Base-by-base conservation (phyloP, 495 filamentous ascomycete genomes). In the Neurospora sp. region DNA sequence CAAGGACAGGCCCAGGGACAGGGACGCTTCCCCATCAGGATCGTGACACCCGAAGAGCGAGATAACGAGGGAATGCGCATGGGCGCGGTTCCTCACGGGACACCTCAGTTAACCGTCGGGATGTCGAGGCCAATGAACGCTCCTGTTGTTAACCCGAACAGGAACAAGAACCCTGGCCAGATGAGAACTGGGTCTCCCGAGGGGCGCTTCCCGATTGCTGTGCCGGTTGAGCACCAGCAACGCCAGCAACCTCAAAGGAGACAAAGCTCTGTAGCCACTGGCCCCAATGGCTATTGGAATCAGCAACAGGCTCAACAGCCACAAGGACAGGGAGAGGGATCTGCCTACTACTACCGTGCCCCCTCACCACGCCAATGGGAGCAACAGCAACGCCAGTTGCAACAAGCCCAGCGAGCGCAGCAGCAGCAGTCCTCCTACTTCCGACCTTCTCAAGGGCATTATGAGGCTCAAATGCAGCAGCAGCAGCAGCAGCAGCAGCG, bases 131-230 rank as follows among this genome's bases (percentile, higher is more conserved):
- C 71, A 3, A 71, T 75, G 71, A 73, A 73, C 31, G 72, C 70
- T 12, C 73, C 74, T 3, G 46, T 31, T n/a, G 38, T 79, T 5
- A 78, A 77, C 39, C 75, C 79, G 4, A 59, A 42, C 27, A 73
- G 73, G n/a, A 76, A 71, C 46, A 74, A 77, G 44, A 77, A 80
- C 39, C 79, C 78, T 39, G 76, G 54, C 2, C 75, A 74, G n/a
- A 46, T 70, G 27, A 73, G 73, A 23, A 79, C 78, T 0, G 80
- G 79, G 3, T 82, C 79, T 3, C 81, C 81, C 1, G 78, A 78
- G 42, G 18, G 74, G 37, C 37, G 38, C 7, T 35, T 40, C 72
- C 20, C 66, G 37, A 66, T 66, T 66, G 54, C 54, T 37, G 54
- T 66, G 9, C 70, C 72, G 1, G 54, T 70, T 59, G 76, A 74